A percentile compares a stretch with the other conserved stretches of the same genome.
These are phyloP conservation scores for Noccaea bulbosa DNA, from an alignment of 345 rosid species.

Conservation along the genomic window DNA sequence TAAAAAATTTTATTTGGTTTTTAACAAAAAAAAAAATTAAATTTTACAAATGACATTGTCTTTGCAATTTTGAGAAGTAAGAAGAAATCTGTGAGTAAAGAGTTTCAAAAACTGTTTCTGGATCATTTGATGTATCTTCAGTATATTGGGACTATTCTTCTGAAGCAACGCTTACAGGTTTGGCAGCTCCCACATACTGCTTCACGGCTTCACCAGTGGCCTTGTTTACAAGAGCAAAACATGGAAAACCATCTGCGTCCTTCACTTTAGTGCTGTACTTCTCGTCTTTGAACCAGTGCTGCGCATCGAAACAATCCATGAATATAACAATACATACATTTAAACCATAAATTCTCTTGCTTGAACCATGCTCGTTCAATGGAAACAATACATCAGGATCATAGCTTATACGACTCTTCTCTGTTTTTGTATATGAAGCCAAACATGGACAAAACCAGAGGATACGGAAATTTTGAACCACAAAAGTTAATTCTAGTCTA, in stretches of 20 bases:
- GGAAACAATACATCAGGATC: not conserved
- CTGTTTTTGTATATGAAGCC: too few species aligned
- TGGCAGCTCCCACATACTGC: slow-evolving; percentile 73
- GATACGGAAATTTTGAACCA: too few species aligned
- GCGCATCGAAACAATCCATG: slow-evolving; percentile 26
- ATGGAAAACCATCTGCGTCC: slow-evolving; percentile 76
- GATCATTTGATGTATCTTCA: too few species aligned
- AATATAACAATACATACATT: not conserved
- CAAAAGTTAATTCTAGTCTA: too few species aligned
- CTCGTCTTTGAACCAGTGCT: slow-evolving; percentile 95
- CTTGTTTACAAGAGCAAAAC: slow-evolving; percentile 85
- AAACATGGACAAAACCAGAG: too few species aligned
- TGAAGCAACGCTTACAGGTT: slow-evolving; percentile 64
- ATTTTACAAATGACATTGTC: too few species aligned
- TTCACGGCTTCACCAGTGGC: slow-evolving; percentile 85
- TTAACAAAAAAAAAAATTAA: too few species aligned
- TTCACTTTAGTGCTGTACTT: slow-evolving; percentile 80
- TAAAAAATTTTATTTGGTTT: too few species aligned
- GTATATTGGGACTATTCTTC: too few species aligned
- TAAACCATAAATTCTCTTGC: not conserved
- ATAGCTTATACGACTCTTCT: not conserved
- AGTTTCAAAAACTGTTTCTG: too few species aligned
- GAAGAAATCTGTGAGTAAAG: too few species aligned
- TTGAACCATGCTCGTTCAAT: slow-evolving; percentile 5
- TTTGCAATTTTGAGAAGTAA: too few species aligned